Conservation (phyloP, 805 yeast genomes). For the Candida stauntonica region DNA sequence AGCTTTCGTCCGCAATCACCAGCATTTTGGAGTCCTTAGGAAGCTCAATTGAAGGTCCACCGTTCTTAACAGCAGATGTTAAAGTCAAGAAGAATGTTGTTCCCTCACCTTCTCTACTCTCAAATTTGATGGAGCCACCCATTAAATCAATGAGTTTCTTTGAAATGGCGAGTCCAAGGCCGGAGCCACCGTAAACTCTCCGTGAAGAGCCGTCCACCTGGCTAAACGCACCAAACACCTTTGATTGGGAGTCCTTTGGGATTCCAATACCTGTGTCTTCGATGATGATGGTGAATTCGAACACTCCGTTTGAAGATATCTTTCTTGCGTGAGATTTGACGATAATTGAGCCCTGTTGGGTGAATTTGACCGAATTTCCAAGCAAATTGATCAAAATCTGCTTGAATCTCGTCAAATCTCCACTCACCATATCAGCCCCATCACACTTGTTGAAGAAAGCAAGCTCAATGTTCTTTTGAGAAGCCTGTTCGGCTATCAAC, state of each 20-base stretch:
- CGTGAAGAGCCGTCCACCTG: constrained; percentile 93
- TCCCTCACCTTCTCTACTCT: constrained; percentile 72
- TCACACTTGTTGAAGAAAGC: constrained; percentile 75
- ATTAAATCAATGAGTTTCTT: constrained; percentile 77
- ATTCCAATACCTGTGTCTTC: constrained; percentile 89
- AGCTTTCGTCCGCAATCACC: constrained; percentile 9
- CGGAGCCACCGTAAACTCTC: constrained; percentile 87
- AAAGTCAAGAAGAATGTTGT: constrained; percentile 76
- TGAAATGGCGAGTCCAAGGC: constrained; percentile 81
- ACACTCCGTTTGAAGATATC: constrained; percentile 27
- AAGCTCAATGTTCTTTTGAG: constrained; percentile 72
- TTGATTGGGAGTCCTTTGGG: constrained; percentile 73
- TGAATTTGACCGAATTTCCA: constrained; percentile 84
- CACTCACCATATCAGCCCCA: constrained; percentile 75
- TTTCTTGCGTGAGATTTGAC: constrained; percentile 56
- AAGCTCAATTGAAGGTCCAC: background rate
- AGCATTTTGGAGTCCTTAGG: constrained; percentile 5
- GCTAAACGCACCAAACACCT: constrained; percentile 83
- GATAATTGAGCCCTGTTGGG: constrained; percentile 74
- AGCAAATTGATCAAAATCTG: constrained; percentile 80
- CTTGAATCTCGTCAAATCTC: constrained; percentile 79
- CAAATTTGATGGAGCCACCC: constrained; percentile 90
- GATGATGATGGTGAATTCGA: constrained; percentile 69
- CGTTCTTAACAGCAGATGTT: constrained; percentile 26
- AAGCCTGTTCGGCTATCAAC: constrained; percentile 82